A percentile compares a stretch with the other conserved stretches of the same genome.
Conservation (phyloP, 176 grass and related monocot species). For the Bonia amplexicaulis region DNA sequence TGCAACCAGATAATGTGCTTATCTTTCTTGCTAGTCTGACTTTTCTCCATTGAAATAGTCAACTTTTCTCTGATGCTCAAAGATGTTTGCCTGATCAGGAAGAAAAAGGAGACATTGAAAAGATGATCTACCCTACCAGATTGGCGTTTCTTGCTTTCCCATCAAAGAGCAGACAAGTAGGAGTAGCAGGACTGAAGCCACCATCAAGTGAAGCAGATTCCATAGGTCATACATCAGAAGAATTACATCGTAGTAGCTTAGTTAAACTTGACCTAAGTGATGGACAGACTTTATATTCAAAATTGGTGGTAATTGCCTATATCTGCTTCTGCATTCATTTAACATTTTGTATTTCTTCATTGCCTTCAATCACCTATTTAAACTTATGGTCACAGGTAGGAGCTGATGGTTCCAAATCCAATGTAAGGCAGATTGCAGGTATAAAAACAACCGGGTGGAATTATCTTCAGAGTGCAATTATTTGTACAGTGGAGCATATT, state of each 20-base stretch:
- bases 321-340: conserved; percentile 8
- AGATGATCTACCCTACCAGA: conserved; percentile 65
- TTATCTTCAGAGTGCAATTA: conserved; percentile 76
- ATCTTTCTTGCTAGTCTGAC: neutral
- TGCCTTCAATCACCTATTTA: conserved; percentile 7
- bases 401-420: conserved; percentile 86
- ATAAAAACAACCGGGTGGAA: conserved; percentile 84
- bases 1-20: conserved; percentile 1
- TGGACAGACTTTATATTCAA: conserved; percentile 67
- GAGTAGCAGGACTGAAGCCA: conserved; percentile 14
- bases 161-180: conserved; percentile 23
- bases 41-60: neutral
- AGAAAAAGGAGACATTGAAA: conserved; percentile 50
- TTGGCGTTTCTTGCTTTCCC: conserved; percentile 59
- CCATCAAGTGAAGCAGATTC: conserved; percentile 25
- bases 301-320: conserved; percentile 78
- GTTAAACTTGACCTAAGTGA: conserved; percentile 75
- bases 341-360: neutral
- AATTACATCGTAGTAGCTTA: conserved; percentile 42
- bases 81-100: conserved; percentile 29
- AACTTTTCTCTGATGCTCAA: conserved; percentile 9
- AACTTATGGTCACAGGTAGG: conserved; percentile 58
- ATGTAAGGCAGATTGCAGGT: conserved; percentile 69
- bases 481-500: conserved; percentile 84
- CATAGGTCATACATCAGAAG: conserved; percentile 14